Evolutionary conservation across 2,329 filamentous ascomycete species (phyloP).

Genomic region (Elsinoe arachidis): DNA sequence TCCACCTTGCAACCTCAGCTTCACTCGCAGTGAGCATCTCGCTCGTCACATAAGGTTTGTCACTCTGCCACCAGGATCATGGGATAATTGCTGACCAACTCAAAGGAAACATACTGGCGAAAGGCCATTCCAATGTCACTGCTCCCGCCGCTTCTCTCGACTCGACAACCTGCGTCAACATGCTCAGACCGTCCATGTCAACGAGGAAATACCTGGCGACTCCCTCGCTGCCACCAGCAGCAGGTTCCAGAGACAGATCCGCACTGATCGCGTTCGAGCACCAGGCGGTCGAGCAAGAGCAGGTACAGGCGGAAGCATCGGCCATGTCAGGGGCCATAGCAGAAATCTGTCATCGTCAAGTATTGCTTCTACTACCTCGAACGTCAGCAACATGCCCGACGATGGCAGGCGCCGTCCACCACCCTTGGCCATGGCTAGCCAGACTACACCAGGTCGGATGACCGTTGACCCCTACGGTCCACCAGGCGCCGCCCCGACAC

Average conservation of each 20-base stretch:
- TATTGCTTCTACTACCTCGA: conserved; percentile 66
- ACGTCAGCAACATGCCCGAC: conserved; percentile 51
- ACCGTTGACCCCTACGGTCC: conserved; percentile 57
- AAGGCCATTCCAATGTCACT: conserved; percentile 93
- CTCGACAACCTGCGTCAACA: conserved; percentile 94
- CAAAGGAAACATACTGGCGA: conserved; percentile 91
- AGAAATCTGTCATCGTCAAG: conserved; percentile 82
- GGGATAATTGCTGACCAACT: conserved; percentile 21
- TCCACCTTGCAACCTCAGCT: conserved; percentile 86
- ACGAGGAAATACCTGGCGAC: conserved; percentile 90
- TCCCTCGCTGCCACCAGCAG: conserved; percentile 89
- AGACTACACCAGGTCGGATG: conserved; percentile 53
- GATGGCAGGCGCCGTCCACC: conserved; percentile 66
- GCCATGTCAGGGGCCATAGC: conserved; percentile 68
- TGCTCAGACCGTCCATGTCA: conserved; percentile 94
- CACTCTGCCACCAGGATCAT: not conserved
- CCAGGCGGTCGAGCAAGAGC: conserved; percentile 64
- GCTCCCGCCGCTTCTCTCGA: conserved; percentile 82
- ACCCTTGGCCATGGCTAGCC: conserved; percentile 72
- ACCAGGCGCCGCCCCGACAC: conserved; percentile 52
- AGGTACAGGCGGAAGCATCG: conserved; percentile 53
- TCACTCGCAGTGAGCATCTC: conserved; percentile 90
- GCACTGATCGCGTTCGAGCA: conserved; percentile 74
- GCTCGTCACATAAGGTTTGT: conserved; percentile 82
- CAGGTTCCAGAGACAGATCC: conserved; percentile 82